Conservation (phyloP, 495 filamentous ascomycete species). For the Xylaria nigripes region DNA sequence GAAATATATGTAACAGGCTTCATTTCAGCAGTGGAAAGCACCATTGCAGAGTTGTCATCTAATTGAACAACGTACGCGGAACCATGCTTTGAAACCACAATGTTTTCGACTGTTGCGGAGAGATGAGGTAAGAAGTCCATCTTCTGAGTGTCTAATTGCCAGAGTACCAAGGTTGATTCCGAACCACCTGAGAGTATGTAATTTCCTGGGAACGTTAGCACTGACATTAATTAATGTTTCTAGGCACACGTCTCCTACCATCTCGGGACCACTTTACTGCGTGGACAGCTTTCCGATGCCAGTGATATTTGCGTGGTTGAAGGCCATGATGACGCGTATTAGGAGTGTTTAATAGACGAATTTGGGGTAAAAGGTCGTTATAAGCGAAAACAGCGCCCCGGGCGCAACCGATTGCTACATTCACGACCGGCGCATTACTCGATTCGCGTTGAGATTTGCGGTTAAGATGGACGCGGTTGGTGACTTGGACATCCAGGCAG, state of each 20-base stretch:
- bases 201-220: slow-evolving; percentile 55
- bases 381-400: slow-evolving; percentile 72
- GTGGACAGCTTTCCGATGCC: slow-evolving; percentile 78
- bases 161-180: slow-evolving; percentile 87
- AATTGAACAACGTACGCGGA: slow-evolving; percentile 73
- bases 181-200: slow-evolving; percentile 89
- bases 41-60: slow-evolving; percentile 82
- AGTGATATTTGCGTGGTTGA: slow-evolving; percentile 63
- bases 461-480: slow-evolving; percentile 23
- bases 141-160: slow-evolving; percentile 82
- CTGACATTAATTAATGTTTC: slow-evolving; percentile 13
- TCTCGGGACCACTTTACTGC: slow-evolving; percentile 82
- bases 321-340: slow-evolving; percentile 30
- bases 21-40: slow-evolving; percentile 83
- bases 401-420: slow-evolving; percentile 67
- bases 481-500: slow-evolving; percentile 46
- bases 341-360: slow-evolving; percentile 26
- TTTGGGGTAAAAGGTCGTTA: slow-evolving; percentile 55
- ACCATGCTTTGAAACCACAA: slow-evolving; percentile 71
- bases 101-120: slow-evolving; percentile 68
- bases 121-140: slow-evolving; percentile 81
- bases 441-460: slow-evolving; percentile 29
- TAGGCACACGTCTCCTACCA: slow-evolving; percentile 48
- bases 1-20: slow-evolving; percentile 68
- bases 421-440: slow-evolving; percentile 37